phyloP scores from a whole-genome alignment of 345 rosid genomes.

The Salix suchowensis region DNA sequence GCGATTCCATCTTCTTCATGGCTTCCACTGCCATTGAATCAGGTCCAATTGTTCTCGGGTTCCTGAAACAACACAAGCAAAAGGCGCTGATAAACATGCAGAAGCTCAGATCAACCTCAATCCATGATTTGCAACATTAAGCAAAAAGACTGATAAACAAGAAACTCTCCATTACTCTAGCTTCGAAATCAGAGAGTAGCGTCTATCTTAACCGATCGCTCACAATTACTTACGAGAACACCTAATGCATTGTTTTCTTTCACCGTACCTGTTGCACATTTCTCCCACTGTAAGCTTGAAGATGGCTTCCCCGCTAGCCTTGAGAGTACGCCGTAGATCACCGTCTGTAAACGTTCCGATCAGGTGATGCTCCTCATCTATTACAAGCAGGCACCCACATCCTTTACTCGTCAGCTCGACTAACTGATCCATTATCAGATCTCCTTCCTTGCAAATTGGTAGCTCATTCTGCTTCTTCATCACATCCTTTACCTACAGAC shows the following conservation, averaged over 20 bases:
- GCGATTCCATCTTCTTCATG: conserved; percentile 95
- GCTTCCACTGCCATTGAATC: conserved; percentile 99
- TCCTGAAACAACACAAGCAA: conserved; percentile 41
- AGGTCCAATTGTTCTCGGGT: conserved; percentile 72
- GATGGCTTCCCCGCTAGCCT: conserved; percentile 80
- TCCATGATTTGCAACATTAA: background rate
- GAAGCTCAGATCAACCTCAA: background rate
- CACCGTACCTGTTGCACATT: conserved; percentile 83
- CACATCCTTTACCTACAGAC: conserved; percentile 68
- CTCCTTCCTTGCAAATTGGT: conserved; percentile 83
- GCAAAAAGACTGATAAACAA: background rate
- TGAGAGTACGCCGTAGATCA: conserved; percentile 88
- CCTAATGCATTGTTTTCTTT: background rate
- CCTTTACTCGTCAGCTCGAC: conserved; percentile 92
- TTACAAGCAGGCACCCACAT: conserved; percentile 87
- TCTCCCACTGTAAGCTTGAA: conserved; percentile 89
- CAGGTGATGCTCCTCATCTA: conserved; percentile 55
- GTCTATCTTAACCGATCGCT: background rate
- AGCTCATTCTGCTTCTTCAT: conserved; percentile 91
- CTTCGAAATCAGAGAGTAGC: background rate
- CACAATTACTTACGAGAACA: background rate
- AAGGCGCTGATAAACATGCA: background rate
- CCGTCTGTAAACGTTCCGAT: conserved; percentile 95
- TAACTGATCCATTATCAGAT: conserved; percentile 88
- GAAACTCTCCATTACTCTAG: background rate